Evolutionary conservation across 129 eudicot species (phyloP).

Genomic region (Artemisia annua): DNA sequence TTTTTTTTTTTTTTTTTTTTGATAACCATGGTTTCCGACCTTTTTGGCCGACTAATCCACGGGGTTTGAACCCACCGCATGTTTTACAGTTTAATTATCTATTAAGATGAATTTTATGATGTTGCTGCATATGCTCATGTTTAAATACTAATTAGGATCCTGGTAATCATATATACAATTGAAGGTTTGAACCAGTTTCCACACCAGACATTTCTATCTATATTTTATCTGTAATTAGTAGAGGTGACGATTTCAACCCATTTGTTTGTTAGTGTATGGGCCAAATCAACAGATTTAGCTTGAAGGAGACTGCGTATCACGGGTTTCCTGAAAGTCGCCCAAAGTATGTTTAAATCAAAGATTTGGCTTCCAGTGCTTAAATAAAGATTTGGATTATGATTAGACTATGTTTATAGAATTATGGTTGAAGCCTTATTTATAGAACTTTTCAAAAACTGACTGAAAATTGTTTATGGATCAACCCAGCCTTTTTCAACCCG

Average conservation of each 20-base stretch:
- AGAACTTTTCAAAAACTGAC: not conserved
- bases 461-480: not conserved
- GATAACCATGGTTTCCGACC: too few relatives aligned
- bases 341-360: not conserved
- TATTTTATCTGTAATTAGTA: not conserved
- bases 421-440: not conserved
- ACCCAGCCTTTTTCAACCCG: not conserved
- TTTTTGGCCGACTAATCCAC: too few relatives aligned
- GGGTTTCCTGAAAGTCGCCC: not conserved
- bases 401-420: too few relatives aligned
- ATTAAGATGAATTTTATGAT: not conserved
- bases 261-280: not conserved
- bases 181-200: not conserved
- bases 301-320: not conserved
- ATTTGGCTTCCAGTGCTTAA: too few relatives aligned
- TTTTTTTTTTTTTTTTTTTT: too few relatives aligned
- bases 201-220: not conserved
- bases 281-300: not conserved
- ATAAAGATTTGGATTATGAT: not conserved
- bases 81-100: not conserved
- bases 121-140: not conserved
- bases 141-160: too few relatives aligned
- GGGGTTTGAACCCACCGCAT: too few relatives aligned
- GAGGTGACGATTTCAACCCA: not conserved
- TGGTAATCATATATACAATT: not conserved